Conservation (phyloP, 257 asterid species). For the Dorcoceras hygrometricum region DNA sequence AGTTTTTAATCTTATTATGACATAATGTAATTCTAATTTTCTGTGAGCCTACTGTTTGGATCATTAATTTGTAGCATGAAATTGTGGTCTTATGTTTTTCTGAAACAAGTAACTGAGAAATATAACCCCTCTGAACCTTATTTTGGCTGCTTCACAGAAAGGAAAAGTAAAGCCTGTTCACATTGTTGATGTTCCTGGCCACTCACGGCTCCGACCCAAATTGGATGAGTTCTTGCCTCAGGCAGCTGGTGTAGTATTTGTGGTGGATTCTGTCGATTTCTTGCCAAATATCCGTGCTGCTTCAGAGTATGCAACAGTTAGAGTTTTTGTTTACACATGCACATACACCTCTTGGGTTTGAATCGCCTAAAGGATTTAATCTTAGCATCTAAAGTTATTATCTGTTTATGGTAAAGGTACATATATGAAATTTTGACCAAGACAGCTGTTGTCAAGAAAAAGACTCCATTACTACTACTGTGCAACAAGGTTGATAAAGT, state of each 20-base stretch:
- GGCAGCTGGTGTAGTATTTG: constrained; percentile 58
- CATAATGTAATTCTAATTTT: neutral
- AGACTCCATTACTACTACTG: constrained; percentile 58
- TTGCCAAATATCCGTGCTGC: constrained; percentile 72
- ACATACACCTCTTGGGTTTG: neutral
- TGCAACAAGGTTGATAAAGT: constrained; percentile 94
- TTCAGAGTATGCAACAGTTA: constrained; percentile 55
- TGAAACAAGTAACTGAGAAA: neutral
- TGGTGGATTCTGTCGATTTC: constrained; percentile 53
- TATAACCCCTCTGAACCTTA: constrained; percentile 10
- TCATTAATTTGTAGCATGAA: too few relatives aligned
- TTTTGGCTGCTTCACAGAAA: constrained; percentile 41
- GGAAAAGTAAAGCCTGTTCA: constrained; percentile 67
- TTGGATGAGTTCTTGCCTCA: constrained; percentile 72
- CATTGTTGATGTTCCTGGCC: constrained; percentile 88
- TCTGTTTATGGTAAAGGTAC: constrained; percentile 45
- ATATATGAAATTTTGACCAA: constrained; percentile 77
- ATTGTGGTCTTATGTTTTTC: neutral
- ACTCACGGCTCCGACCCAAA: constrained; percentile 72
- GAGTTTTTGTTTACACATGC: neutral
- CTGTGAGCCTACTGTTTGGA: neutral
- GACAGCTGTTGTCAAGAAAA: constrained; percentile 65
- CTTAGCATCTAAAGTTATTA: constrained; percentile 6
- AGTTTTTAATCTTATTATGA: constrained; percentile 2
- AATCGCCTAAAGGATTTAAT: neutral